Conservation (phyloP, 257 asterid species). For the Echites panduratus region DNA sequence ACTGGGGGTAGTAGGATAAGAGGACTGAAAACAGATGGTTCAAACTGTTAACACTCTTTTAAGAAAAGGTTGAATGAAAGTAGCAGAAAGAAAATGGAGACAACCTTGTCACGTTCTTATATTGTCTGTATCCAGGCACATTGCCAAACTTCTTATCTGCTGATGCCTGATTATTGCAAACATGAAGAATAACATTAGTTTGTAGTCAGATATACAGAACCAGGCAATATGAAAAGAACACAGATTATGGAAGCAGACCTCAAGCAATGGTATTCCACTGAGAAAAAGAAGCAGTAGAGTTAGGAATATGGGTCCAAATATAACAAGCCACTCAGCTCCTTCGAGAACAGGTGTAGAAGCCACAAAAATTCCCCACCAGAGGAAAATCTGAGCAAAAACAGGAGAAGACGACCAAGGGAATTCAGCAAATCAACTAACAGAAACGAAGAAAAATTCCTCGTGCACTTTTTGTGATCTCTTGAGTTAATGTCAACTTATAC, state of each 20-base stretch:
- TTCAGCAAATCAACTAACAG: constrained; percentile 1
- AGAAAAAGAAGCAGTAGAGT: constrained; percentile 73
- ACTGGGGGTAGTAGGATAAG: constrained; percentile 81
- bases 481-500: no score
- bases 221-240: neutral
- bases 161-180: constrained; percentile 45
- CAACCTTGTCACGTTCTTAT: constrained; percentile 83
- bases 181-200: constrained; percentile 5
- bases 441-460: neutral
- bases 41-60: neutral
- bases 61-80: neutral
- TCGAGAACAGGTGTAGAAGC: constrained; percentile 80
- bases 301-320: constrained; percentile 75
- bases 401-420: constrained; percentile 1
- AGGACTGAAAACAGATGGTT: constrained; percentile 60
- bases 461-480: no score
- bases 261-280: constrained; percentile 90
- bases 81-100: constrained; percentile 8
- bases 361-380: constrained; percentile 96
- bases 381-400: constrained; percentile 53
- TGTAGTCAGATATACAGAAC: neutral
- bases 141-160: constrained; percentile 77
- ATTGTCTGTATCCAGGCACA: constrained; percentile 51
- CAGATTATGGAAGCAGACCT: constrained; percentile 36
- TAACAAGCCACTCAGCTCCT: constrained; percentile 82